These are phyloP conservation scores for Fusarium buxicola DNA, from an alignment of 2,329 filamentous ascomycete genomes.

Conservation along the genomic window DNA sequence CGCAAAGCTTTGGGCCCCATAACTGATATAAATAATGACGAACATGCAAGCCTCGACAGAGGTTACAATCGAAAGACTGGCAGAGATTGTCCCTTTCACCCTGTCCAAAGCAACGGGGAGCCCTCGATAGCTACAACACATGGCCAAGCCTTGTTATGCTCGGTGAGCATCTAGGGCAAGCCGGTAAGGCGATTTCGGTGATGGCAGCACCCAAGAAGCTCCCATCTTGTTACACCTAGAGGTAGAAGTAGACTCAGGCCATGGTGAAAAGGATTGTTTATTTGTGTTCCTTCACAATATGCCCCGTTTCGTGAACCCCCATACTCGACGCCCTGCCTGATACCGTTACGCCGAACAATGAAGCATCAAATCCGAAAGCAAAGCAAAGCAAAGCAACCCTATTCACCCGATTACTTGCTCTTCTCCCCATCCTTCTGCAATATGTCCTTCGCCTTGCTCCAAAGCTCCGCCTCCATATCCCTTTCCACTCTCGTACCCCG, in stretches of 20 bases:
- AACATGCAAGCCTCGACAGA: not conserved
- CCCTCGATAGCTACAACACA: not conserved
- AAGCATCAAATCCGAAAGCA: not conserved
- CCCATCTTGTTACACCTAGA: too few species aligned
- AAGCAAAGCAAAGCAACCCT: not conserved
- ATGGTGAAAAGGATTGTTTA: too few species aligned
- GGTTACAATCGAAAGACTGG: not conserved
- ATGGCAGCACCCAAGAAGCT: too few species aligned
- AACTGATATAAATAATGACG: not conserved
- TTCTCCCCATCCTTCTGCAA: slow-evolving; percentile 50
- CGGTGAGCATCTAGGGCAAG: not conserved
- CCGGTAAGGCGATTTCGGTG: not conserved
- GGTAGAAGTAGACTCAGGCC: too few species aligned
- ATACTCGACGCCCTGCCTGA: not conserved
- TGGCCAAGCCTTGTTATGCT: not conserved
- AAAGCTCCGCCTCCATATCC: slow-evolving; percentile 86
- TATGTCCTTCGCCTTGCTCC: slow-evolving; percentile 61
- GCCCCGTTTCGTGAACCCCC: not conserved
- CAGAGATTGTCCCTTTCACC: not conserved
- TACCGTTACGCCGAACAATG: slow-evolving; percentile 2
- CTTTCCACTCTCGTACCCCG: slow-evolving; percentile 83
- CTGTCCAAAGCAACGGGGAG: not conserved
- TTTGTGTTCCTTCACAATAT: not conserved
- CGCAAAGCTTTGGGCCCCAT: not conserved
- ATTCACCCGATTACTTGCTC: slow-evolving; percentile 11